A percentile compares a stretch with the other conserved stretches of the same genome.
These are phyloP conservation scores for Stenogyne calaminthoides DNA, from an alignment of 305 asterid genomes.

Conservation along the genomic window DNA sequence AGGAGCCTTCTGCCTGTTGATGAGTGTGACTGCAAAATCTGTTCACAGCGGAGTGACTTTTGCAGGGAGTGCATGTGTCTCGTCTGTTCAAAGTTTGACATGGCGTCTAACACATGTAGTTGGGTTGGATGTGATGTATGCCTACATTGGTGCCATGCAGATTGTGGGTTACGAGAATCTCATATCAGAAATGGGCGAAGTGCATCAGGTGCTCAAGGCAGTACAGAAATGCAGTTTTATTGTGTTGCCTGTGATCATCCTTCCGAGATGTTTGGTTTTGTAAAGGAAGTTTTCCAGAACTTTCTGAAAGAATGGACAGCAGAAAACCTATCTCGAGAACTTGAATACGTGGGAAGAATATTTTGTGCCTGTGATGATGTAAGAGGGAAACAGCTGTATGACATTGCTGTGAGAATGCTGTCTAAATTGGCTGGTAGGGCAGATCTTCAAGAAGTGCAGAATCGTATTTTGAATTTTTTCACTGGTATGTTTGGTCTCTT, in stretches of 20 bases:
- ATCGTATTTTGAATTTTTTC: constrained; percentile 60
- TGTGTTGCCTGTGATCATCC: constrained; percentile 96
- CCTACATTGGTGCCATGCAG: constrained; percentile 97
- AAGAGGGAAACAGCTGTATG: constrained; percentile 80
- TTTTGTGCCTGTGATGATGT: constrained; percentile 72
- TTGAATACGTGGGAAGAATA: constrained; percentile 75
- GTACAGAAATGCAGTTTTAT: constrained; percentile 89
- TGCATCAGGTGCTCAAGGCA: constrained; percentile 62
- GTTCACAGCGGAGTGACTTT: constrained; percentile 68
- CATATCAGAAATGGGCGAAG: constrained; percentile 76
- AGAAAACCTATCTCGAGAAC: constrained; percentile 77
- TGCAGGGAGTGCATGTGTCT: constrained; percentile 98
- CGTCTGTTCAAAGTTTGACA: constrained; percentile 91
- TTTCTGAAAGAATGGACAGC: constrained; percentile 83
- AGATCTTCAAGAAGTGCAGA: constrained; percentile 65
- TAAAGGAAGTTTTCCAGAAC: constrained; percentile 90
- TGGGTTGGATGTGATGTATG: constrained; percentile 99
- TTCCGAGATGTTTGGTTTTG: constrained; percentile 98
- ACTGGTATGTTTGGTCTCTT: constrained; percentile 49
- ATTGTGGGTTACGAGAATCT: constrained; percentile 83
- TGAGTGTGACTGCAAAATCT: constrained; percentile 94
- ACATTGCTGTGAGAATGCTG: constrained; percentile 59
- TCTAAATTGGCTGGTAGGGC: constrained; percentile 61
- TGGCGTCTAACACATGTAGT: constrained; percentile 88
- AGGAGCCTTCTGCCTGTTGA: constrained; percentile 81